Evolutionary conservation across 2,329 filamentous ascomycete species (phyloP).

Genomic region (Lasiodiplodia hormozganensis): DNA sequence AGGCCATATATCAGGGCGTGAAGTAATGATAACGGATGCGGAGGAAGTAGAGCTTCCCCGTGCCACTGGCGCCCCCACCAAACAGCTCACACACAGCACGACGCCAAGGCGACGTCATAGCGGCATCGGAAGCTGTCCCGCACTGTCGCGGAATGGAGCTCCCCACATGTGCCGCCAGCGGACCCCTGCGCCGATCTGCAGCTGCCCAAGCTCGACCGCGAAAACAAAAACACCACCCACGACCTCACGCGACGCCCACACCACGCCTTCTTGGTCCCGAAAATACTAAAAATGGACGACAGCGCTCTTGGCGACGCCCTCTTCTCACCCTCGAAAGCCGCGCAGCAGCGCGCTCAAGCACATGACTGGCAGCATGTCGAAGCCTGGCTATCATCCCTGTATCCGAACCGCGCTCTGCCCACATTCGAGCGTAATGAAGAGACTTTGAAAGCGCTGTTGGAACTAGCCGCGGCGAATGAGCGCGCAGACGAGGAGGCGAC

Average conservation of each 20-base stretch:
- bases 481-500: constrained; percentile 73
- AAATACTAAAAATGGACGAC: constrained; percentile 20
- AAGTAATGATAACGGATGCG: neutral
- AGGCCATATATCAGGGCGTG: neutral
- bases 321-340: constrained; percentile 68
- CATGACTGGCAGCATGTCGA: constrained; percentile 93
- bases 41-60: constrained; percentile 9
- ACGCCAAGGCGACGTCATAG: constrained; percentile 25
- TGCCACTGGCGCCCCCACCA: constrained; percentile 10
- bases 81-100: constrained; percentile 9
- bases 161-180: constrained; percentile 1
- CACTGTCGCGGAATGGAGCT: neutral
- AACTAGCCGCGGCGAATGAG: constrained; percentile 78
- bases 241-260: neutral
- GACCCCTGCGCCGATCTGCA: constrained; percentile 18
- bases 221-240: constrained; percentile 11
- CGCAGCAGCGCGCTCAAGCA: constrained; percentile 79
- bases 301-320: constrained; percentile 53
- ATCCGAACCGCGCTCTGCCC: constrained; percentile 71
- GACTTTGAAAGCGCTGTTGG: constrained; percentile 77
- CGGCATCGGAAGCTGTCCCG: constrained; percentile 15
- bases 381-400: constrained; percentile 74
- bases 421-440: constrained; percentile 86
- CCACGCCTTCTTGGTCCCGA: neutral
- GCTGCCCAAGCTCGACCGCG: constrained; percentile 15